Percentiles rank a stretch among this genome's conserved stretches.
Conservation (phyloP, 2,329 filamentous ascomycete species). For the Dactylellina leptospora region DNA sequence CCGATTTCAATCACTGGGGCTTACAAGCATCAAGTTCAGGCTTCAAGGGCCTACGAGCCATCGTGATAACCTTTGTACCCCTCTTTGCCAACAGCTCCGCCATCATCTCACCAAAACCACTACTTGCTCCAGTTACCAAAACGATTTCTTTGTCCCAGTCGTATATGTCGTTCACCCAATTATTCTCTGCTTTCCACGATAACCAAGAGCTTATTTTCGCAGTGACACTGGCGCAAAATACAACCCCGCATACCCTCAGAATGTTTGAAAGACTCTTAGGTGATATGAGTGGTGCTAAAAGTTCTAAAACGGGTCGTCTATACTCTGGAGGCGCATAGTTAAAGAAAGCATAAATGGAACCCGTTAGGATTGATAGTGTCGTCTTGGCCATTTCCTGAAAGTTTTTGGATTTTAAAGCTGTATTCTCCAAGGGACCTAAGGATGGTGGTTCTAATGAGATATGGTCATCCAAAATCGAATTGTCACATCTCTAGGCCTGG, state of each 20-base stretch:
- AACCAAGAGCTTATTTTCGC: slow-evolving; percentile 8
- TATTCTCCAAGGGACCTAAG: too few relatives aligned
- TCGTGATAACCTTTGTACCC: slow-evolving; percentile 10
- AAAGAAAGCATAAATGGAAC: slow-evolving; percentile 2
- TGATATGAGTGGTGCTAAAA: neutral
- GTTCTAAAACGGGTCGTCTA: neutral
- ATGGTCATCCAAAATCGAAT: too few relatives aligned
- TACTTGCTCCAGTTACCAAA: slow-evolving; percentile 17
- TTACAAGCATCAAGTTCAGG: slow-evolving; percentile 6
- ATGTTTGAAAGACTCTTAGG: neutral
- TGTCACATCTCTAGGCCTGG: too few relatives aligned
- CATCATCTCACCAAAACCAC: slow-evolving; percentile 21
- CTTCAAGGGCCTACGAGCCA: slow-evolving; percentile 2
- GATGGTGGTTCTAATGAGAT: too few relatives aligned
- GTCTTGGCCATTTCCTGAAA: neutral
- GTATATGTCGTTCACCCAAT: slow-evolving; percentile 20
- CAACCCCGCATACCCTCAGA: neutral
- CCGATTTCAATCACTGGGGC: neutral
- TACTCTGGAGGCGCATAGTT: slow-evolving; percentile 3
- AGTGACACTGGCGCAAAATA: neutral
- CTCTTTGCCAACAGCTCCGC: slow-evolving; percentile 4
- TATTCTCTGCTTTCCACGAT: slow-evolving; percentile 15
- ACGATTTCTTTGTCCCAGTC: slow-evolving; percentile 27
- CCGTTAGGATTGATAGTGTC: neutral
- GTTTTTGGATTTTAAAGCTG: too few relatives aligned